Evolutionary conservation across 2,329 filamentous ascomycete genomes (phyloP).

Genomic region (Emydomyces testavorans): DNA sequence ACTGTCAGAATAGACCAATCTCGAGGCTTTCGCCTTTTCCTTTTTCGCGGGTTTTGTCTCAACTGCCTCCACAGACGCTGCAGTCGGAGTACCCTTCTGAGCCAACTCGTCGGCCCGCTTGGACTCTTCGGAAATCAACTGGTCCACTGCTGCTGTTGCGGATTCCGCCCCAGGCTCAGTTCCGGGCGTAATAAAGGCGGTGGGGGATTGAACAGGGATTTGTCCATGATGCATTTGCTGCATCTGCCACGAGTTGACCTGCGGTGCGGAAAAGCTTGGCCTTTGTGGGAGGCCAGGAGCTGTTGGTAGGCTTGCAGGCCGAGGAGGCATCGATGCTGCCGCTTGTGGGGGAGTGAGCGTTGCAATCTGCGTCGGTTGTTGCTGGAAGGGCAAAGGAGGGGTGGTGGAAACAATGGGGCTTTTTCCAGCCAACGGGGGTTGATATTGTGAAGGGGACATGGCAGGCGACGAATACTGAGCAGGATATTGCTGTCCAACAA

Average conservation of each 20-base stretch:
- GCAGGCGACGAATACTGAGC: conserved; percentile 26
- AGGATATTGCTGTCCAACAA: conserved; percentile 27
- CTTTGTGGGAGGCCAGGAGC: conserved; percentile 50
- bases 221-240: conserved; percentile 47
- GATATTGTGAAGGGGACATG: conserved; percentile 26
- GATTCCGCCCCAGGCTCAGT: conserved; percentile 20
- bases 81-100: conserved; percentile 24
- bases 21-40: conserved; percentile 50
- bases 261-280: conserved; percentile 46
- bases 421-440: conserved; percentile 21
- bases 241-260: conserved; percentile 44
- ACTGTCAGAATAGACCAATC: conserved; percentile 72
- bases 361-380: conserved; percentile 34
- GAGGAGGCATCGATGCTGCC: conserved; percentile 38
- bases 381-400: conserved; percentile 32
- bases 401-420: conserved; percentile 33
- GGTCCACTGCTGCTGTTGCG: conserved; percentile 37
- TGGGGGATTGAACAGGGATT: conserved; percentile 28
- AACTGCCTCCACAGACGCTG: conserved; percentile 32
- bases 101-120: conserved; percentile 35
- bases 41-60: conserved; percentile 53
- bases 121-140: conserved; percentile 41
- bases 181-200: not conserved
- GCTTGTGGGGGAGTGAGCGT: conserved; percentile 36
- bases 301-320: conserved; percentile 39